Evolutionary conservation across 2,329 filamentous ascomycete species (phyloP).

Genomic region (Neurospora sp.): DNA sequence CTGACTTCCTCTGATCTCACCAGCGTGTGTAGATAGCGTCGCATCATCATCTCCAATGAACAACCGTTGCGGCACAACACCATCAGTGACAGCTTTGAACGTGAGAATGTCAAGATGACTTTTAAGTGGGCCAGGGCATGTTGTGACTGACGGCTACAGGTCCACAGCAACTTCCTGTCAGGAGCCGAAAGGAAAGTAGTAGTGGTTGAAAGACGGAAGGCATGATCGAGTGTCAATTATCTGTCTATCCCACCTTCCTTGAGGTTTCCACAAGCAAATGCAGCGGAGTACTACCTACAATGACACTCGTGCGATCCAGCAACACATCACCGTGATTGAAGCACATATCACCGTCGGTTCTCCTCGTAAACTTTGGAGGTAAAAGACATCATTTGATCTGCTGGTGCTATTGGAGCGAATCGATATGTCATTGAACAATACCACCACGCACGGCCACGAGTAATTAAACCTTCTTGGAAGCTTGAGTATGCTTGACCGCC

Average conservation of each 20-base stretch:
- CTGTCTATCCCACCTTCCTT: neutral
- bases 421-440: neutral
- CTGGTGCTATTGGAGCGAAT: neutral
- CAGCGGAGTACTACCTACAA: neutral
- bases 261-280: neutral
- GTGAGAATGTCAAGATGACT: neutral
- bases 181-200: neutral
- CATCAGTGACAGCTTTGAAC: neutral
- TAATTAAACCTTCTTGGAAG: neutral
- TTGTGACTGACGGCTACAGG: neutral
- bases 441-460: neutral
- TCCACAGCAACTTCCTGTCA: neutral
- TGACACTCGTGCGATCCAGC: neutral
- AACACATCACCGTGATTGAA: neutral
- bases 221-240: neutral
- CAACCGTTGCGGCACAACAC: neutral
- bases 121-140: neutral
- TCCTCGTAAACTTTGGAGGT: neutral
- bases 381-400: neutral
- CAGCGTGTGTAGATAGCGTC: neutral
- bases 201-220: neutral
- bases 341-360: neutral
- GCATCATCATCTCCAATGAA: rapidly evolving
- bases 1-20: neutral
- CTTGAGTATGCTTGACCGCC: neutral